These are phyloP conservation scores for Lasiodiplodia gonubiensis DNA, from an alignment of 2,329 filamentous ascomycete genomes.

Conservation along the genomic window DNA sequence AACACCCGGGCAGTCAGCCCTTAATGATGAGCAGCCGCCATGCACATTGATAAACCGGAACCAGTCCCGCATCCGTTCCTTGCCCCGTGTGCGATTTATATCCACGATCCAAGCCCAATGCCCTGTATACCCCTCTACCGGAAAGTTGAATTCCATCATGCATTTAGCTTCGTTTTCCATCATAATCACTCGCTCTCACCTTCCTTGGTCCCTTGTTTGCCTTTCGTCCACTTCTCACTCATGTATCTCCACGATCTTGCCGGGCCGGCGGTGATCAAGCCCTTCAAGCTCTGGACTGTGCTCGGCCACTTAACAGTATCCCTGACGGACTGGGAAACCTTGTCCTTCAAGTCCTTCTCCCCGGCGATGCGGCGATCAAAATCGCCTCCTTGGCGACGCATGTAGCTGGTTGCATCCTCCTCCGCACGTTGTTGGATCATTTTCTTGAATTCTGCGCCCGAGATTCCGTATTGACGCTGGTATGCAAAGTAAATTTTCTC, in stretches of 20 bases:
- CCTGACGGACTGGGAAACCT: conserved; percentile 77
- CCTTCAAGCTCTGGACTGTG: conserved; percentile 84
- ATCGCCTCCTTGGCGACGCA: conserved; percentile 75
- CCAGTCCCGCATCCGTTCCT: neutral
- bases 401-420: conserved; percentile 68
- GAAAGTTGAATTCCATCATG: conserved; percentile 9
- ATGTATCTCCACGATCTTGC: conserved; percentile 75
- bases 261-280: conserved; percentile 77
- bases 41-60: neutral
- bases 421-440: conserved; percentile 82
- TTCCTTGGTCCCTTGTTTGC: conserved; percentile 29
- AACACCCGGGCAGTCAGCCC: neutral
- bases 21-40: neutral
- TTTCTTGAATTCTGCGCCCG: conserved; percentile 78
- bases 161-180: neutral
- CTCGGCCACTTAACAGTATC: conserved; percentile 93
- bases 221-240: conserved; percentile 71
- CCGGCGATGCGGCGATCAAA: conserved; percentile 89
- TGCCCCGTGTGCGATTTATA: neutral
- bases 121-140: neutral
- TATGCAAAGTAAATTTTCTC: conserved; percentile 93
- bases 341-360: conserved; percentile 69
- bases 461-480: conserved; percentile 86
- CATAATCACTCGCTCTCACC: conserved; percentile 14
- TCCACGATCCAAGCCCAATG: neutral